Evolutionary conservation across 176 grass and related monocot species (phyloP).

Genomic region (Panicum miliaceum): DNA sequence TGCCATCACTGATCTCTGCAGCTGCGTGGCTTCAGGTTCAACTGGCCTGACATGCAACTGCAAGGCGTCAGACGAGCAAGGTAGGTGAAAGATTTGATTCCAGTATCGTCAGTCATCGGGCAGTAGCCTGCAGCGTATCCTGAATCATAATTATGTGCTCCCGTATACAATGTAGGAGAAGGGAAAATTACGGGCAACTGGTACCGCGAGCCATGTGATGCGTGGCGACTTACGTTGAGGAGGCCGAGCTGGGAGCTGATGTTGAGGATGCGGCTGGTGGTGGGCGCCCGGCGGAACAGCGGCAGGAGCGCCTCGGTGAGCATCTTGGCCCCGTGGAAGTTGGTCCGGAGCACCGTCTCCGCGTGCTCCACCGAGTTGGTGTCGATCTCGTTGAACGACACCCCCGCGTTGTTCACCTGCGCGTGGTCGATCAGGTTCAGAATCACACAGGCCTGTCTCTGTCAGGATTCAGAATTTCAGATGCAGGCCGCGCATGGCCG

Average conservation of each 20-base stretch:
- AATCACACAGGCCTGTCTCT: not conserved
- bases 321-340: conserved; percentile 79
- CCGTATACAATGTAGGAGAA: not conserved
- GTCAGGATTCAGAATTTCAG: not conserved
- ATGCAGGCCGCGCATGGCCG: not conserved
- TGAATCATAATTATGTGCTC: not conserved
- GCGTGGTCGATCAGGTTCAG: not conserved
- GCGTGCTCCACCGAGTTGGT: conserved; percentile 87
- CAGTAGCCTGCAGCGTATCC: not conserved
- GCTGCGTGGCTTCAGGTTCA: conserved; percentile 17
- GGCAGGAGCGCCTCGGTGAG: conserved; percentile 77
- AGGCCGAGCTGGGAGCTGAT: conserved; percentile 93
- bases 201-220: too few relatives aligned
- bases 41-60: not conserved
- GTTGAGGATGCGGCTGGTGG: conserved; percentile 80
- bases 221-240: conserved; percentile 66
- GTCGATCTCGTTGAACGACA: conserved; percentile 84
- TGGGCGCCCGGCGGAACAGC: conserved; percentile 60
- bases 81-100: not conserved
- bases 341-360: conserved; percentile 75
- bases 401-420: conserved; percentile 89
- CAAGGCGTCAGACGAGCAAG: not conserved
- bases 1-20: conserved; percentile 17
- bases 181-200: too few relatives aligned
- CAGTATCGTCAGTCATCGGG: not conserved